These are phyloP conservation scores for Crepidotus variabilis DNA, from an alignment of 768 basidiomycete species.

Conservation along the genomic window DNA sequence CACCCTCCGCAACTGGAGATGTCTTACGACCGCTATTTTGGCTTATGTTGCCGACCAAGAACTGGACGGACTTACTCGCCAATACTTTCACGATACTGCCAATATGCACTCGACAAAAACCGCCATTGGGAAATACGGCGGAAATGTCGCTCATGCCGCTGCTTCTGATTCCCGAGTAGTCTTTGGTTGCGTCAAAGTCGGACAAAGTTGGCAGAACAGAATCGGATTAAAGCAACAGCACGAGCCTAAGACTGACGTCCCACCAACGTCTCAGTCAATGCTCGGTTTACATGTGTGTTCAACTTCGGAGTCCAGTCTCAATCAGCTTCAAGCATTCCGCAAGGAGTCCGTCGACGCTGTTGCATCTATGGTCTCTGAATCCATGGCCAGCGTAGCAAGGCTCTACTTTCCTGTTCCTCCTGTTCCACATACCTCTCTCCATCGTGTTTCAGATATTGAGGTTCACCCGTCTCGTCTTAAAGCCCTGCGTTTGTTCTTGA, in stretches of 20 bases:
- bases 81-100: conserved; percentile 5
- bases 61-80: neutral
- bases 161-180: neutral
- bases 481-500: conserved; percentile 3
- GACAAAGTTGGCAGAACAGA: conserved; percentile 9
- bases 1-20: neutral
- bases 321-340: neutral
- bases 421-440: neutral
- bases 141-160: neutral
- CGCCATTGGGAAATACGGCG: neutral
- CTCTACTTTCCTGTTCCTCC: conserved; percentile 4
- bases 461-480: conserved; percentile 4
- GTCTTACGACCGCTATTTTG: neutral
- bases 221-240: conserved; percentile 5
- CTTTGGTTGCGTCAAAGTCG: conserved; percentile 1
- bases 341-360: neutral
- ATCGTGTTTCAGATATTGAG: neutral
- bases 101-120: conserved; percentile 2
- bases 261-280: neutral
- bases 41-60: neutral
- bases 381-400: conserved; percentile 7
- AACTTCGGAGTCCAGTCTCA: no score
- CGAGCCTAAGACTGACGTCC: neutral
- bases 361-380: conserved; percentile 3
- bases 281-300: neutral